Evolutionary conservation across 2,329 filamentous ascomycete genomes (phyloP).

Genomic region (Dactylella cylindrospora): DNA sequence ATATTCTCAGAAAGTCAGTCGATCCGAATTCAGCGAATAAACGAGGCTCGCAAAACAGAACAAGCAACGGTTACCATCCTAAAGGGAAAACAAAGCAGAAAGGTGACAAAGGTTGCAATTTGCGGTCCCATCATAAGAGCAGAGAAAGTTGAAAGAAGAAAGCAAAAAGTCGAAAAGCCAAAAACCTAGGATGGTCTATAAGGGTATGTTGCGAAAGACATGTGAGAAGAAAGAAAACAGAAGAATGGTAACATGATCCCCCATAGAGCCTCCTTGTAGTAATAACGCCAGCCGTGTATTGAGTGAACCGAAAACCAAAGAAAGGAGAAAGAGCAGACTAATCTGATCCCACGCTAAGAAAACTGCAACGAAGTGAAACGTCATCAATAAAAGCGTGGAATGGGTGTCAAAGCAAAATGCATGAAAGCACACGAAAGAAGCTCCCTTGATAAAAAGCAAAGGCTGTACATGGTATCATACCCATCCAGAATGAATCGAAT

Average conservation of each 20-base stretch:
- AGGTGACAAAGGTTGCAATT: background rate
- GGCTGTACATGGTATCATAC: slow-evolving; percentile 13
- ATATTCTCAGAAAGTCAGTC: slow-evolving; percentile 7
- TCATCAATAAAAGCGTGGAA: too few relatives aligned
- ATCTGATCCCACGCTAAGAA: slow-evolving; percentile 37
- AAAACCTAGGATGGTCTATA: slow-evolving; percentile 32
- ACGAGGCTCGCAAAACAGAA: slow-evolving; percentile 7
- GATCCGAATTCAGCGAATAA: slow-evolving; percentile 5
- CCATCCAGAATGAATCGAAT: background rate
- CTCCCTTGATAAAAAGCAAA: slow-evolving; percentile 24
- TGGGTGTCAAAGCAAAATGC: too few relatives aligned
- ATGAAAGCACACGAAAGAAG: too few relatives aligned
- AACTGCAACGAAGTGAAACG: too few relatives aligned
- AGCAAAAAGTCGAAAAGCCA: slow-evolving; percentile 14
- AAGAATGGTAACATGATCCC: slow-evolving; percentile 8
- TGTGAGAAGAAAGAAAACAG: slow-evolving; percentile 10
- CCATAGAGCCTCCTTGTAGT: slow-evolving; percentile 38
- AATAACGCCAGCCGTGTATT: slow-evolving; percentile 39
- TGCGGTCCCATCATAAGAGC: background rate
- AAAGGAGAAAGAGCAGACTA: slow-evolving; percentile 5
- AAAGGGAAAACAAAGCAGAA: background rate
- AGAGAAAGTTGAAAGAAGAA: background rate
- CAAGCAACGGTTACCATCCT: too few relatives aligned
- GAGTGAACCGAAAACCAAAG: background rate
- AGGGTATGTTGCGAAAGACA: slow-evolving; percentile 37